Conservation (phyloP, 768 basidiomycete genomes). For the Gloeopeniophorella convolvens region DNA sequence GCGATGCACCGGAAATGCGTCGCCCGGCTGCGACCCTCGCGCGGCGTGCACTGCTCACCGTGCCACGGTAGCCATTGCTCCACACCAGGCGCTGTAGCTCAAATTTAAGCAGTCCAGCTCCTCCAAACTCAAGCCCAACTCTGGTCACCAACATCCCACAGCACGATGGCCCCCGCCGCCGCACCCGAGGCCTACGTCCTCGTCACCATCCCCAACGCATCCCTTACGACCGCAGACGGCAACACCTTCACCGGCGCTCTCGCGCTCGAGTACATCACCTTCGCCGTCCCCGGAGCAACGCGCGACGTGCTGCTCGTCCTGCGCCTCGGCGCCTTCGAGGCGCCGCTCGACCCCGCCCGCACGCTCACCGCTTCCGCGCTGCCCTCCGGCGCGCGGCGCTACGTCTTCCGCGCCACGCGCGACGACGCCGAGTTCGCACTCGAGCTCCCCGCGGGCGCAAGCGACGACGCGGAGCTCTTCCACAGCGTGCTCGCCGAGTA, state of each 20-base stretch:
- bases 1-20: neutral
- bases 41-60: neutral
- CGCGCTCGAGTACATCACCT: constrained; percentile 18
- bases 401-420: constrained; percentile 17
- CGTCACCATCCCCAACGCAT: constrained; percentile 14
- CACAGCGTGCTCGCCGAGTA: constrained; percentile 19
- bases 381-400: constrained; percentile 9
- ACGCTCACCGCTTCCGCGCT: constrained; percentile 7
- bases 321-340: constrained; percentile 16
- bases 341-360: constrained; percentile 17
- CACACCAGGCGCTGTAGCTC: too few relatives aligned
- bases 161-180: neutral
- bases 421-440: constrained; percentile 17
- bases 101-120: too few relatives aligned
- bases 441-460: constrained; percentile 5
- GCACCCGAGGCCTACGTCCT: constrained; percentile 14
- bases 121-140: too few relatives aligned
- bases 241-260: constrained; percentile 11
- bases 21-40: too few relatives aligned
- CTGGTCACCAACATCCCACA: too few relatives aligned
- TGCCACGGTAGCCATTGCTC: neutral
- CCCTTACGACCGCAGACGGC: constrained; percentile 10
- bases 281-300: neutral
- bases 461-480: constrained; percentile 17
- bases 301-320: constrained; percentile 20